phyloP scores from a whole-genome alignment of 768 basidiomycete species.

The Agrocybe chaxingu region DNA sequence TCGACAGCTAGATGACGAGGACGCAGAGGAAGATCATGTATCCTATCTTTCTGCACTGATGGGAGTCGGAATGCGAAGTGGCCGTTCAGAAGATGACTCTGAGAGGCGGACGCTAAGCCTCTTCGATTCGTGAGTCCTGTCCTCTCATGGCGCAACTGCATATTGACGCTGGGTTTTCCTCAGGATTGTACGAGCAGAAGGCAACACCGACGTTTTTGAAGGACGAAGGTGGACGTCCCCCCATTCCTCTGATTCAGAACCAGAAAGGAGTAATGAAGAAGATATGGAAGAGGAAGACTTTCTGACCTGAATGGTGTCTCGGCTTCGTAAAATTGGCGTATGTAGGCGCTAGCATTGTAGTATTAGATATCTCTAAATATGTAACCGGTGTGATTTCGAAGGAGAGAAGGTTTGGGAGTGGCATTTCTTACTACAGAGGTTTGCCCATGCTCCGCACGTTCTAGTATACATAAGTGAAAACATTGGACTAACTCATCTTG shows the following conservation, averaged over 20 bases:
- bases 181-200: conserved; percentile 62
- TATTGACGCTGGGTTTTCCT: neutral
- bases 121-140: conserved; percentile 64
- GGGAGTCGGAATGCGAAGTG: conserved; percentile 18
- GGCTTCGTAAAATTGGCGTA: too few relatives aligned
- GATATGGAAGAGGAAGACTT: conserved; percentile 9
- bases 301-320: too few relatives aligned
- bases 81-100: conserved; percentile 24
- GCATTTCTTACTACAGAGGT: too few relatives aligned
- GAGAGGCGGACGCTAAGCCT: conserved; percentile 56
- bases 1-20: conserved; percentile 36
- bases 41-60: conserved; percentile 35
- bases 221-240: conserved; percentile 35
- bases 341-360: too few relatives aligned
- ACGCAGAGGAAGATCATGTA: conserved; percentile 28
- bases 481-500: too few relatives aligned
- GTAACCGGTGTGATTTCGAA: too few relatives aligned
- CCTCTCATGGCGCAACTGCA: neutral
- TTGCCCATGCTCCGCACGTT: too few relatives aligned
- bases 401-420: too few relatives aligned
- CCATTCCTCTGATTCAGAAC: conserved; percentile 27
- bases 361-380: too few relatives aligned
- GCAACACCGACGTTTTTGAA: conserved; percentile 52
- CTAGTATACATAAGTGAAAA: too few relatives aligned
- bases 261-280: conserved; percentile 22